Conservation (phyloP, 2,329 filamentous ascomycete species). For the Monosporascus sp. region DNA sequence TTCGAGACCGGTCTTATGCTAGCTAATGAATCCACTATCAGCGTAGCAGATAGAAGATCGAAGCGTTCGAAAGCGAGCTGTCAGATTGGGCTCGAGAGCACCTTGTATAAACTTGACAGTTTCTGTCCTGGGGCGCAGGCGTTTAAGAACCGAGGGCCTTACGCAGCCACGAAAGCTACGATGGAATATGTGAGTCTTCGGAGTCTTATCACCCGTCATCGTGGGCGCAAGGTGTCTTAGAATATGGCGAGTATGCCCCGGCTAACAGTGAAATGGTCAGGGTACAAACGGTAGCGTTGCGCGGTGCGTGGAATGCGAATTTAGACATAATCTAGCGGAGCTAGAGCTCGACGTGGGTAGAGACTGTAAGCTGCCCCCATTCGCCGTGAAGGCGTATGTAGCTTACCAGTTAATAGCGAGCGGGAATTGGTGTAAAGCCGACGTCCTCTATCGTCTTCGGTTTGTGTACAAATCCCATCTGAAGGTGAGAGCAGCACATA, state of each 20-base stretch:
- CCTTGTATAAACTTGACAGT: slow-evolving; percentile 28
- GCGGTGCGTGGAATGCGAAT: slow-evolving; percentile 17
- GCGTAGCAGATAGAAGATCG: slow-evolving; percentile 1
- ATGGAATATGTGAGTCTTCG: slow-evolving; percentile 17
- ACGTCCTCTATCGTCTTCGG: slow-evolving; percentile 33
- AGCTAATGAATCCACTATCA: slow-evolving; percentile 10
- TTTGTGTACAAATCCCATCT: slow-evolving; percentile 39
- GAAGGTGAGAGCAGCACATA: slow-evolving; percentile 21
- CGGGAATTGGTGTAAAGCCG: slow-evolving; percentile 27
- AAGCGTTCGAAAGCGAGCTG: slow-evolving; percentile 16
- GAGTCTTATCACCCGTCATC: background rate
- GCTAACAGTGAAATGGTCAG: slow-evolving; percentile 4
- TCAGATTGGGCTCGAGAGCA: slow-evolving; percentile 30
- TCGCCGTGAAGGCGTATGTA: background rate
- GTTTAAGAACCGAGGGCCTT: slow-evolving; percentile 29
- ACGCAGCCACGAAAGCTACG: slow-evolving; percentile 27
- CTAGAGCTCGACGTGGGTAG: slow-evolving; percentile 12
- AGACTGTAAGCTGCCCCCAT: slow-evolving; percentile 9
- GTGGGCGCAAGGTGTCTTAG: no score
- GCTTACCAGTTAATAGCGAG: slow-evolving; percentile 19
- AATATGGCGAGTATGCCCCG: background rate
- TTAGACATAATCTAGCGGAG: slow-evolving; percentile 11
- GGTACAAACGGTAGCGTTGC: slow-evolving; percentile 11
- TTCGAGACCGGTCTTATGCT: slow-evolving; percentile 17
- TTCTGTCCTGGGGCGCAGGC: slow-evolving; percentile 34